phyloP scores from a whole-genome alignment of 2,329 filamentous ascomycete species.

The Phialophora chinensis region DNA sequence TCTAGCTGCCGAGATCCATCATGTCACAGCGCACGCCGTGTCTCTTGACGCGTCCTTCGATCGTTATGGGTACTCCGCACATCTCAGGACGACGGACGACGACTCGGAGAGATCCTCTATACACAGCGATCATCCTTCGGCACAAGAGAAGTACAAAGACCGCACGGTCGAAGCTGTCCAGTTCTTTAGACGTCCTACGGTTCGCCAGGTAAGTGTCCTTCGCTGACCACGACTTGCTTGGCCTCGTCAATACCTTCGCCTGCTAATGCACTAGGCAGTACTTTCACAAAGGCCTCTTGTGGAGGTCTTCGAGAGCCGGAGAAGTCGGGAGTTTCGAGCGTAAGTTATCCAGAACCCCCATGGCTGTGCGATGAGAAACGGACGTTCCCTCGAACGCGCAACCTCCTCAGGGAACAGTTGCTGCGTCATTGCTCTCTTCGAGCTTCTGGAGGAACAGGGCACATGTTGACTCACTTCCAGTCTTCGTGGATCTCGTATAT shows the following conservation, averaged over 20 bases:
- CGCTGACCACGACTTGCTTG: background rate
- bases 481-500: slow-evolving; percentile 59
- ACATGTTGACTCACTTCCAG: background rate
- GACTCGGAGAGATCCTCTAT: slow-evolving; percentile 38
- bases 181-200: slow-evolving; percentile 64
- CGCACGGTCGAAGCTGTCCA: slow-evolving; percentile 54
- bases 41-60: slow-evolving; percentile 66
- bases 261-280: slow-evolving; percentile 46
- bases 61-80: slow-evolving; percentile 67
- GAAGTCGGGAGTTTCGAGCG: slow-evolving; percentile 57
- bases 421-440: too few species aligned
- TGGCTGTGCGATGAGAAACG: too few species aligned
- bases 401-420: background rate
- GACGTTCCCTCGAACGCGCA: too few species aligned
- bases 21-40: slow-evolving; percentile 60
- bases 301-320: slow-evolving; percentile 64
- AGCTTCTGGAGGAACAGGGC: background rate
- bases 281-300: slow-evolving; percentile 69
- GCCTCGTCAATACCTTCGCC: background rate
- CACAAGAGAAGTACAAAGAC: slow-evolving; percentile 38
- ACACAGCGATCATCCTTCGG: slow-evolving; percentile 24
- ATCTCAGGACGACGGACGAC: slow-evolving; percentile 58
- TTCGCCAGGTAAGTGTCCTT: slow-evolving; percentile 55
- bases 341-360: background rate
- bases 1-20: slow-evolving; percentile 60